Conservation (phyloP, 257 asterid species). For the Gynochthodes officinalis region DNA sequence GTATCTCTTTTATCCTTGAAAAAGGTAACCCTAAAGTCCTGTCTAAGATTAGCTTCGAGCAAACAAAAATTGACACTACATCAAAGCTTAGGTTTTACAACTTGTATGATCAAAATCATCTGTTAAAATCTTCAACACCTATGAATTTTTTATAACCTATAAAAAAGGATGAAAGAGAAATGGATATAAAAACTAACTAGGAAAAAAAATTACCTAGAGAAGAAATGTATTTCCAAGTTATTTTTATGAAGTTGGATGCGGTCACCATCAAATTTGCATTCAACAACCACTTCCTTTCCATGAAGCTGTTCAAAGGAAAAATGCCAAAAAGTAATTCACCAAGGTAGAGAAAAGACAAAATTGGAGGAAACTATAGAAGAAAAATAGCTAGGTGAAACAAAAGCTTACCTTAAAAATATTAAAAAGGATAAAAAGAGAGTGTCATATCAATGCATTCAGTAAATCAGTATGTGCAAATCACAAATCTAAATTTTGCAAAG, state of each 20-base stretch:
- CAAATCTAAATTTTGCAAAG: background rate
- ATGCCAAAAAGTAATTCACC: conserved; percentile 4
- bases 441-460: too few relatives aligned
- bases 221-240: conserved; percentile 56
- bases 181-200: background rate
- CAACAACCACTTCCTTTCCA: conserved; percentile 88
- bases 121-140: background rate
- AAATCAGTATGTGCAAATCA: too few relatives aligned
- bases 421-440: background rate
- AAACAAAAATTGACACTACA: background rate
- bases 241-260: conserved; percentile 95
- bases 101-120: background rate
- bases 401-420: background rate
- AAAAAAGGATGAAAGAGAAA: background rate
- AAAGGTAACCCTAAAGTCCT: background rate
- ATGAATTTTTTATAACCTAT: background rate
- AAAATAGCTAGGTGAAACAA: background rate
- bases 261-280: conserved; percentile 98
- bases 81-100: background rate
- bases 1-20: background rate
- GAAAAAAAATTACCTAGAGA: conserved; percentile 61
- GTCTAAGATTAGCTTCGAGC: background rate
- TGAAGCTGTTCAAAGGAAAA: conserved; percentile 54
- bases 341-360: conserved; percentile 3
- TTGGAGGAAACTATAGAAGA: background rate